These are phyloP conservation scores for Anthracocystis panici-leucophaei DNA, from an alignment of 1,284 basidiomycete species.

Conservation along the genomic window DNA sequence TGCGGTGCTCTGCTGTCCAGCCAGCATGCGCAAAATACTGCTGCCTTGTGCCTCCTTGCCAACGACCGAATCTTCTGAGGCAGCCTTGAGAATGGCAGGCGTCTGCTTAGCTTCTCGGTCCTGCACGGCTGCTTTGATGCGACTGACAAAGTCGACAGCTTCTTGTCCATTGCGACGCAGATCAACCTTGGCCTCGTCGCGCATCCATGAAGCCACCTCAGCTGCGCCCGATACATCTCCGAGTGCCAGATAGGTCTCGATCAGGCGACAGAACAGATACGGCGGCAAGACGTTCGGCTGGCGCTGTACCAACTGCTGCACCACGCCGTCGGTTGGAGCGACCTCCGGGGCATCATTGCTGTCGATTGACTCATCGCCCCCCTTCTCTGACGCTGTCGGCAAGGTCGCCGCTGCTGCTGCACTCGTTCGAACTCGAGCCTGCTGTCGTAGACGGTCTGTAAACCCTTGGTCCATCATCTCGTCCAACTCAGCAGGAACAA, in stretches of 20 bases:
- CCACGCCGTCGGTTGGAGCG: conserved; percentile 6
- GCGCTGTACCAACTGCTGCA: conserved; percentile 1
- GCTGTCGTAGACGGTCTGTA: not conserved
- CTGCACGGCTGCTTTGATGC: conserved; percentile 33
- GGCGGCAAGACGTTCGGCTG: conserved; percentile 33
- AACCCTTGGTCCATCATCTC: conserved; percentile 26
- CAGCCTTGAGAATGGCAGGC: not conserved
- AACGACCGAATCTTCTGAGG: not conserved
- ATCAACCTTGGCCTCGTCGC: conserved; percentile 44
- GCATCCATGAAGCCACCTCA: conserved; percentile 52
- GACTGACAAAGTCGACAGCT: conserved; percentile 21
- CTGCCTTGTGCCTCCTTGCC: conserved; percentile 9
- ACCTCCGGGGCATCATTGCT: not conserved
- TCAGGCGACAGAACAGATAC: conserved; percentile 25
- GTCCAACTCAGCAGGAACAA: conserved; percentile 26
- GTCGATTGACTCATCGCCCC: not conserved
- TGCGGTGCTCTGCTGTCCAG: conserved; percentile 36
- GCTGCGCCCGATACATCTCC: conserved; percentile 40
- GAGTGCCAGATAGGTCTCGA: conserved; percentile 36
- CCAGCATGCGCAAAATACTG: conserved; percentile 38
- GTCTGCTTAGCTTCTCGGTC: conserved; percentile 1
- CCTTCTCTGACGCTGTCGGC: conserved; percentile 10
- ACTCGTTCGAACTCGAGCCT: not conserved
- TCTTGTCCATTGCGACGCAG: conserved; percentile 10
- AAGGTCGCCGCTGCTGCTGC: conserved; percentile 16